These are phyloP conservation scores for Saccharomycopsis amapae DNA, from an alignment of 805 yeast genomes.

Conservation along the genomic window DNA sequence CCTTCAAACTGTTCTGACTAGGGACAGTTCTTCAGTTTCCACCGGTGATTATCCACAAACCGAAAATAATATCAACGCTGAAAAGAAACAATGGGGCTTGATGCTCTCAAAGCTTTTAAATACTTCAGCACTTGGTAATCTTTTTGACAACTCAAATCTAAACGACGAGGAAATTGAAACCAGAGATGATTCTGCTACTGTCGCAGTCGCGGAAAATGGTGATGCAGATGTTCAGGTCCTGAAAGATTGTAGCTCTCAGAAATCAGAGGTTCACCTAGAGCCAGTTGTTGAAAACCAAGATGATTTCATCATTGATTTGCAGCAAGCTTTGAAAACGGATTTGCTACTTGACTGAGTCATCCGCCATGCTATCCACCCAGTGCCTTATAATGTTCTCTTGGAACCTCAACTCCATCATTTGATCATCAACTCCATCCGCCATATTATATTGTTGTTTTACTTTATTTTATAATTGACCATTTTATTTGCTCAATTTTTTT, in stretches of 20 bases:
- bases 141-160: slow-evolving; percentile 3
- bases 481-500: too few relatives aligned
- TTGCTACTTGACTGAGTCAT: slow-evolving; percentile 1
- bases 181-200: not conserved
- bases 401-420: not conserved
- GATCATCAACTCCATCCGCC: too few relatives aligned
- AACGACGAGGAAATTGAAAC: not conserved
- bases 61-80: slow-evolving; percentile 3
- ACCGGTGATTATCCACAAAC: not conserved
- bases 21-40: not conserved
- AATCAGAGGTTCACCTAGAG: not conserved
- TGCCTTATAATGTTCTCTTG: not conserved
- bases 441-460: too few relatives aligned
- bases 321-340: slow-evolving; percentile 7
- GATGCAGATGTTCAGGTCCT: not conserved
- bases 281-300: not conserved
- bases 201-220: not conserved
- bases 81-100: slow-evolving; percentile 15
- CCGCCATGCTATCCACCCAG: too few relatives aligned
- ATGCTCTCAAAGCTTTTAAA: slow-evolving; percentile 3
- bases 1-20: not conserved
- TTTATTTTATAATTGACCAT: too few relatives aligned
- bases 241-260: too few relatives aligned
- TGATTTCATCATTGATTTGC: slow-evolving; percentile 1
- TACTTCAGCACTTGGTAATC: not conserved